phyloP scores from a whole-genome alignment of 2,329 filamentous ascomycete genomes.

The Myriosclerotinia scirpicola region DNA sequence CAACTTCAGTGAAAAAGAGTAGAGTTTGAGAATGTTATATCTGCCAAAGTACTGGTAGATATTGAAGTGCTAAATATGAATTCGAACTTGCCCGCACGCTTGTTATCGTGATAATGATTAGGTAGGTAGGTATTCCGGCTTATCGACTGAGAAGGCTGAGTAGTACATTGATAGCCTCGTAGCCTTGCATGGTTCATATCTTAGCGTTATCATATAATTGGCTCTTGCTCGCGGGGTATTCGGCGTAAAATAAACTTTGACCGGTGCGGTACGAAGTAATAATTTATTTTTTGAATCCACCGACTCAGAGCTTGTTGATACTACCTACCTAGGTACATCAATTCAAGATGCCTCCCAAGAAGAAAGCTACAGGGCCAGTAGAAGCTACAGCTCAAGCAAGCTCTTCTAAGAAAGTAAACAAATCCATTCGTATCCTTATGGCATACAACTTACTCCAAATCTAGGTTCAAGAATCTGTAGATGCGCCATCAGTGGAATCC shows the following conservation, averaged over 20 bases:
- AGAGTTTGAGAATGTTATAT: neutral
- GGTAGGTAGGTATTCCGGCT: no score
- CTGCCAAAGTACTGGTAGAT: no score
- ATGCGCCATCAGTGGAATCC: slow-evolving; percentile 25
- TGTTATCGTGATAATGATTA: neutral
- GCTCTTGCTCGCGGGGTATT: slow-evolving; percentile 16
- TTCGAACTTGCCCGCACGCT: no score
- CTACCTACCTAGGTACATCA: no score
- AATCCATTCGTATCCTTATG: neutral
- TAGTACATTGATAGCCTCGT: neutral
- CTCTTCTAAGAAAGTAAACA: slow-evolving; percentile 8
- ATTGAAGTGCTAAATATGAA: no score
- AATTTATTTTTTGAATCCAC: slow-evolving; percentile 18
- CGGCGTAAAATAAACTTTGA: slow-evolving; percentile 20
- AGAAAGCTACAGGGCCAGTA: slow-evolving; percentile 21
- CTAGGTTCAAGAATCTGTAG: slow-evolving; percentile 15
- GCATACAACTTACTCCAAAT: slow-evolving; percentile 3
- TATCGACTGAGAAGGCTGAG: neutral
- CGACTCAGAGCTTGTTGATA: neutral
- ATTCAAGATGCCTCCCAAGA: slow-evolving; percentile 25
- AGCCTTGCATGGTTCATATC: slow-evolving; percentile 13
- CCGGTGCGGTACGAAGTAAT: neutral
- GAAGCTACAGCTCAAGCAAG: slow-evolving; percentile 9
- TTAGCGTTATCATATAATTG: slow-evolving; percentile 16
- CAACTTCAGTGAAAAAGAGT: neutral